phyloP scores from a whole-genome alignment of 148 eudicot genomes.

The Fagopyrum homotropicum region DNA sequence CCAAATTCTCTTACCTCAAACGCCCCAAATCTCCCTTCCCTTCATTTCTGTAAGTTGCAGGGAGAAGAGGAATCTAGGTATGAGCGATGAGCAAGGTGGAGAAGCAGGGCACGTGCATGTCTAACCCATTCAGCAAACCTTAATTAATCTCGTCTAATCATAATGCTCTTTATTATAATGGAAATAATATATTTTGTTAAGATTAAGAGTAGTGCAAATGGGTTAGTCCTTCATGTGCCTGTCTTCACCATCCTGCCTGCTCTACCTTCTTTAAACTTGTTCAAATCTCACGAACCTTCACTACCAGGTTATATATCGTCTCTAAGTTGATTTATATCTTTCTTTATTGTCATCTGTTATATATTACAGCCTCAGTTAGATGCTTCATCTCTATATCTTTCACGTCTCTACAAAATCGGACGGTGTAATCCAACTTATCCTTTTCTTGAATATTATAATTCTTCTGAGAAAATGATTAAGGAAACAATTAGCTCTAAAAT shows the following conservation, averaged over 20 bases:
- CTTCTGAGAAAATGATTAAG: too few species aligned
- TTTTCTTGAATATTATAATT: too few species aligned
- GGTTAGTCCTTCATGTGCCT: conserved; percentile 19
- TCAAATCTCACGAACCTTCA: neutral
- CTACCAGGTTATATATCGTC: neutral
- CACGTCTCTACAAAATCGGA: too few species aligned
- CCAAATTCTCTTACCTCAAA: neutral
- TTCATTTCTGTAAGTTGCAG: neutral
- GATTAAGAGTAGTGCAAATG: neutral
- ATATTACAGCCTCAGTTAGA: too few species aligned
- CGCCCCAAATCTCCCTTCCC: neutral
- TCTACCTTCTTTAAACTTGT: conserved; percentile 7
- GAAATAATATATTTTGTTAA: neutral
- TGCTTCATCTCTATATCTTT: too few species aligned
- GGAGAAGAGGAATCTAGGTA: neutral
- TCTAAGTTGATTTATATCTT: neutral
- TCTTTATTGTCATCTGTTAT: too few species aligned
- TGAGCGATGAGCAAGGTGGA: conserved; percentile 16
- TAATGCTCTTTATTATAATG: neutral
- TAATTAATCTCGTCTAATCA: neutral
- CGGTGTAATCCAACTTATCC: too few species aligned
- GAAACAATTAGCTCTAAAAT: too few species aligned
- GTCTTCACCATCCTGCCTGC: conserved; percentile 14
- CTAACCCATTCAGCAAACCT: conserved; percentile 6
- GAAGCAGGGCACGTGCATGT: conserved; percentile 21